These are phyloP conservation scores for Kodamaea ohmeri DNA, from an alignment of 1,139 yeast genomes.

Conservation along the genomic window DNA sequence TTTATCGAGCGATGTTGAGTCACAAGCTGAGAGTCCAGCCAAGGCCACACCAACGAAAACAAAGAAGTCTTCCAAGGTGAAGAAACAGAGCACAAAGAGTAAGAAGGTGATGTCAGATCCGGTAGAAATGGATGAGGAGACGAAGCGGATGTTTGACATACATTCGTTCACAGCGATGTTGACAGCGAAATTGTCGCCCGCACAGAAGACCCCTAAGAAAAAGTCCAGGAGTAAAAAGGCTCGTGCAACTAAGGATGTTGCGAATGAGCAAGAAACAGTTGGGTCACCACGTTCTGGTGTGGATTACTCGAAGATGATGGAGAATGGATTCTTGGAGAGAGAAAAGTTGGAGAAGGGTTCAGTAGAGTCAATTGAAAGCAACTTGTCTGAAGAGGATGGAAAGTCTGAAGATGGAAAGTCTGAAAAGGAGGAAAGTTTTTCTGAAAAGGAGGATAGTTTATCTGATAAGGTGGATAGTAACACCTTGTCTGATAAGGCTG, in stretches of 20 bases:
- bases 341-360: background rate
- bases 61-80: conserved; percentile 3
- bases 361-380: too few relatives aligned
- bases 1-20: background rate
- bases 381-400: conserved; percentile 1
- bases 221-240: background rate
- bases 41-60: background rate
- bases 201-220: conserved; percentile 1
- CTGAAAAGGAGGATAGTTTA: too few relatives aligned
- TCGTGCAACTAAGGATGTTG: background rate
- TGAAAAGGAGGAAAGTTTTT: too few relatives aligned
- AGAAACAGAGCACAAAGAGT: conserved; percentile 5
- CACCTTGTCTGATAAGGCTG: too few relatives aligned
- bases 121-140: conserved; percentile 4
- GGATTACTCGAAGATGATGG: conserved; percentile 11
- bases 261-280: background rate
- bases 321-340: conserved; percentile 12
- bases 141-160: conserved; percentile 21
- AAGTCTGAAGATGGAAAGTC: background rate
- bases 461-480: too few relatives aligned
- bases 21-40: background rate
- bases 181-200: conserved; percentile 21
- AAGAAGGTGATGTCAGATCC: background rate
- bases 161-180: conserved; percentile 30
- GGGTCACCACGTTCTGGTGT: background rate